Evolutionary conservation across 805 yeast species (phyloP), one percentile per base, ranked within the genome.

Genomic region (Kazachstania taianensis): DNA sequence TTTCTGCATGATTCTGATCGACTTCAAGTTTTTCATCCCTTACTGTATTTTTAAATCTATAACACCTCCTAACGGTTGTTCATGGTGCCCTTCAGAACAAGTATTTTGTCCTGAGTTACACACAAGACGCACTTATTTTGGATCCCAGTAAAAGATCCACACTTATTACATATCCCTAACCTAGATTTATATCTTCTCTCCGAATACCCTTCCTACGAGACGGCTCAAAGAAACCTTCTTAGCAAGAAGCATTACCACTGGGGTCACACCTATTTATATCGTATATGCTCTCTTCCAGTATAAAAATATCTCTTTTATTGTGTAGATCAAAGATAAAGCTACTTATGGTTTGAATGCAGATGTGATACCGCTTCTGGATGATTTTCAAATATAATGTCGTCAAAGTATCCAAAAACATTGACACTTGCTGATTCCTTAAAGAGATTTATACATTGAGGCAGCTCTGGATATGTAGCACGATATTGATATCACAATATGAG

Each of bases 241-340:
- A 69, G 40, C 69, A 69, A 53, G 59, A 63, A 42, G 63, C 59
- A 20, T 63, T 61, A 25, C 76, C 75, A 30, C 51, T 45, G 12
- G 57, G 55, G 40, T 50, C 47, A 41, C 65, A 56, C 47, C 78
- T 63, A 16, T 76, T 77, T 26, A 70, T 63, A 23, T 78, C 78
- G 48, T 73, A 70, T 75, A 72, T 70, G 30, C 71, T 72, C 53
- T 73, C 78, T 45, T 72, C 78, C 33, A 70, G 53, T 56, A 69
- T 61, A 45, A 72, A 56, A 28, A 68, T 62, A 30, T 69, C 75
- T 51, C 70, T 71, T 48, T 71, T 71, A 52, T 67, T 65, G 48
- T 75, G 70, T 34, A 72, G 50, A 28, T 58, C 65, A 36, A 68
- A 54, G 28, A 64, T 53, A 10, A 69, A 66, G 20, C 73, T 73